phyloP scores from a whole-genome alignment of 305 asterid genomes.

The Solanum aculeatissimum region DNA sequence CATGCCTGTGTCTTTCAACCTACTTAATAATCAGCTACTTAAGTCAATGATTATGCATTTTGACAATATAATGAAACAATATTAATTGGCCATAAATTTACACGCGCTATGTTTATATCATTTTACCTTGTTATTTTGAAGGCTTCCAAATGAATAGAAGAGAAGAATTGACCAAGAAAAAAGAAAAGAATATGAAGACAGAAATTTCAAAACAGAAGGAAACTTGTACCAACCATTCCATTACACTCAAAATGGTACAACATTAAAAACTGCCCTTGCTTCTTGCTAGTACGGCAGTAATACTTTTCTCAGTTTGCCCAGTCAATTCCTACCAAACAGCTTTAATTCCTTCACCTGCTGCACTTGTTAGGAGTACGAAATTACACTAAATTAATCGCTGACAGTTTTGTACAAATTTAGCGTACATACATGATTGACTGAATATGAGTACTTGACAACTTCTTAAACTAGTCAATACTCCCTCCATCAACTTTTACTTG shows the following conservation, averaged over 20 bases:
- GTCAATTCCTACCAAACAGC: not conserved
- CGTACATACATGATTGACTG: no score
- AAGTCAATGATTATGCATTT: not conserved
- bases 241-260: not conserved
- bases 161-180: not conserved
- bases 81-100: not conserved
- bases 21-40: not conserved
- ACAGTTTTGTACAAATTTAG: no score
- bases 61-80: not conserved
- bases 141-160: not conserved
- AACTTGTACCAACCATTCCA: not conserved
- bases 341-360: not conserved
- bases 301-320: not conserved
- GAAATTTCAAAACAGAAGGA: not conserved
- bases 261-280: not conserved
- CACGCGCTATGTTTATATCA: not conserved
- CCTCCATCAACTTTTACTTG: no score
- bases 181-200: not conserved
- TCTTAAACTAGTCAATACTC: no score
- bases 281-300: not conserved
- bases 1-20: not conserved
- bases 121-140: not conserved
- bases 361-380: not conserved
- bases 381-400: not conserved
- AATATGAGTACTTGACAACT: no score